Base-by-base conservation (phyloP, 306 rosid species). In the Pterocarpus macrocarpus region DNA sequence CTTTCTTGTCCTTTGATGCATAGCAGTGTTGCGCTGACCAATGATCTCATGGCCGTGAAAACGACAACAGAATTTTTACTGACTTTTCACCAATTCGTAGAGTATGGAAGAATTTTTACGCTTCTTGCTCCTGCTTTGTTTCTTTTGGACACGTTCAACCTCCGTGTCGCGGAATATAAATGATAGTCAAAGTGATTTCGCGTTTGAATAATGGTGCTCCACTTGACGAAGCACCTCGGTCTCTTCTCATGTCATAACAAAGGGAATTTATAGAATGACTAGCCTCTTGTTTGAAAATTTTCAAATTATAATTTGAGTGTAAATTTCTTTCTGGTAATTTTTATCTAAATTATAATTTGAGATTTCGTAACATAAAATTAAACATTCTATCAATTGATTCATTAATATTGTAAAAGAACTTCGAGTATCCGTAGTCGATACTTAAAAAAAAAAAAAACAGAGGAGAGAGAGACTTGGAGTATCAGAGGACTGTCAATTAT, bases 1-100 rank as follows among this genome's bases (percentile, higher is more conserved):
- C 38, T 43, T 43, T 43, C n/a, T 7, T 49, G 36, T 75, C 30
- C 50, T 64, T 73, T 16, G 63, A 55, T 43, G 15, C 70, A 66
- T 12, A 14, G 4, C 12, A n/a, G 39, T 34, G 17, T 73, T 73
- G 28, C 62, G 35, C 77, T 79, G 81, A 64, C 80, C 76, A 44
- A 28, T 71, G 35, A 75, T 68, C 28, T 55, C 59, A 14, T 71
- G 49, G 43, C 38, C 38, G 8, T 16, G 30, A 81, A 77, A 85
- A 77, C 70, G 81, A 77, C 81, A 30, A 41, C 2, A 11, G 36
- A 77, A 74, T 80, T 69, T 85, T 77, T 22, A 41, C 62, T 7
- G 7, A 36, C 45, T 68, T 77, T 68, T 55, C 34, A 11, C 30
- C 17, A 36, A 16, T 63, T 80, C 68, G 81, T 58, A 68, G 58